Evolutionary conservation across 306 rosid species (phyloP).

Genomic region (Phaseolus lunatus): DNA sequence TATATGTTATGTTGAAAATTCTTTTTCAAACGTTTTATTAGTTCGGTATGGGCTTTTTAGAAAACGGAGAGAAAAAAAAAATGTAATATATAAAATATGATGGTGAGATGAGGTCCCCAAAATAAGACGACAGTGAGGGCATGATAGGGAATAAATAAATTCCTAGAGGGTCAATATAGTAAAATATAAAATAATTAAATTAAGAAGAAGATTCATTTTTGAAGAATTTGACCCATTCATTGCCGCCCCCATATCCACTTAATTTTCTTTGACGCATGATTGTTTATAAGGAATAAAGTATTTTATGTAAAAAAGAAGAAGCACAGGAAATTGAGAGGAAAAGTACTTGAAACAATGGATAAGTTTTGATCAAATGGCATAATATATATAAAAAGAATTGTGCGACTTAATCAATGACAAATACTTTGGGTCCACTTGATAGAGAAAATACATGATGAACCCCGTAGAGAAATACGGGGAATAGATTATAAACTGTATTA

Average conservation of each 20-base stretch:
- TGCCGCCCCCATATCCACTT: conserved; percentile 11
- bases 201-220: not conserved
- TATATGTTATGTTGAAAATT: too few species aligned
- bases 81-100: not conserved
- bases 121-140: not conserved
- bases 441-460: conserved; percentile 36
- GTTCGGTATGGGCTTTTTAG: too few species aligned
- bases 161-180: not conserved
- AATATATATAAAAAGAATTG: conserved; percentile 36
- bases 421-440: conserved; percentile 45
- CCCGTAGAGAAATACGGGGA: conserved; percentile 37
- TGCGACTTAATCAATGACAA: conserved; percentile 45
- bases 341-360: not conserved
- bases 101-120: not conserved
- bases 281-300: not conserved
- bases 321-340: conserved; percentile 5
- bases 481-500: conserved; percentile 58
- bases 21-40: too few species aligned
- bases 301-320: not conserved
- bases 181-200: too few species aligned
- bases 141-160: not conserved
- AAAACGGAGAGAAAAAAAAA: not conserved
- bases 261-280: not conserved
- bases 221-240: conserved; percentile 14
- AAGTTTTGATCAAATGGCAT: conserved; percentile 29